Percentiles rank a stretch among this genome's conserved stretches.
Conservation (phyloP, 441 rosid species). For the Gossypium trilobum region DNA sequence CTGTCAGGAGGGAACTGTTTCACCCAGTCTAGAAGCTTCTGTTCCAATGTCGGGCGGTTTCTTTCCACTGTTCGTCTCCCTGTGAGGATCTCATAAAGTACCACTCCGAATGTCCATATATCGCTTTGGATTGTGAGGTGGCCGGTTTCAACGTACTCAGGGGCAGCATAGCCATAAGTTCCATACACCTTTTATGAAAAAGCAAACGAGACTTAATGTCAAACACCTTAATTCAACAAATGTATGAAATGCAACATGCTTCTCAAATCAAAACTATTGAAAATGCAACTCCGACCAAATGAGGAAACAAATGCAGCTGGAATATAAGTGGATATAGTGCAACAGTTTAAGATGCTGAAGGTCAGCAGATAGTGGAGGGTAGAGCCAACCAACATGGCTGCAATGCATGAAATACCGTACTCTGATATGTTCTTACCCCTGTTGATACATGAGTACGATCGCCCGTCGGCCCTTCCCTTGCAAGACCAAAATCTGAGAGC, state of each 20-base stretch:
- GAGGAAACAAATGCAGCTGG: background rate
- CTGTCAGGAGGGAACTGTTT: slow-evolving; percentile 35
- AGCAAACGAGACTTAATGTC: background rate
- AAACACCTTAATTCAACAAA: slow-evolving; percentile 3
- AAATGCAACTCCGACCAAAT: background rate
- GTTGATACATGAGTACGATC: slow-evolving; percentile 49
- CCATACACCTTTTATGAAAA: slow-evolving; percentile 35
- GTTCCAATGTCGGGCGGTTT: slow-evolving; percentile 32
- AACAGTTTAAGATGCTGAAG: background rate
- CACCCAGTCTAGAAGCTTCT: slow-evolving; percentile 49
- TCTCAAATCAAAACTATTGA: background rate
- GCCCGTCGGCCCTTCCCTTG: slow-evolving; percentile 49
- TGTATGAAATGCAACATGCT: background rate
- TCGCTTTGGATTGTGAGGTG: slow-evolving; percentile 44
- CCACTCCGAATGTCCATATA: slow-evolving; percentile 49
- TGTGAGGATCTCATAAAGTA: slow-evolving; percentile 46
- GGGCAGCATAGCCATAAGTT: slow-evolving; percentile 51
- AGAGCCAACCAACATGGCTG: background rate
- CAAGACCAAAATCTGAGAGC: slow-evolving; percentile 55
- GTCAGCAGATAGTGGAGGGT: background rate
- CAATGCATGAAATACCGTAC: background rate
- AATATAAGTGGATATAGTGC: background rate
- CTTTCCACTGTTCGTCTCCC: slow-evolving; percentile 44
- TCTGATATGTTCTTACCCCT: slow-evolving; percentile 23
- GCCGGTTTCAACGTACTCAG: slow-evolving; percentile 46